Conservation (phyloP, 73 alveolate species). For the Stentor coeruleus region DNA sequence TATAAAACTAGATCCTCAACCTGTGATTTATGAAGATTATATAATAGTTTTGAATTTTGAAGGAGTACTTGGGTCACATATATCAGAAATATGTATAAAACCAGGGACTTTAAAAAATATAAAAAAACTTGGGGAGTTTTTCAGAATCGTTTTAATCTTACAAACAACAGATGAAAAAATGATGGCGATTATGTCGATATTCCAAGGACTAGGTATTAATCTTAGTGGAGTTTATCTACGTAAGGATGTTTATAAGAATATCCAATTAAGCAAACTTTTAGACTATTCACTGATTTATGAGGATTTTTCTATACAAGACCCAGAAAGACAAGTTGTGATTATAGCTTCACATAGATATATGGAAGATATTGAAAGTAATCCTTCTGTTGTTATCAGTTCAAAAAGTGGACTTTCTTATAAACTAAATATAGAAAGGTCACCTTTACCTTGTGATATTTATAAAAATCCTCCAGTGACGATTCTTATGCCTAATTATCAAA, state of each 20-base stretch:
- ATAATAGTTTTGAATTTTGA: background rate
- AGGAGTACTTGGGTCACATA: background rate
- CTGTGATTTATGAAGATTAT: background rate
- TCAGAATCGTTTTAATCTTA: background rate
- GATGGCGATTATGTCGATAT: background rate
- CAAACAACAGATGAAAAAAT: too few species aligned
- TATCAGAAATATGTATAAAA: background rate
- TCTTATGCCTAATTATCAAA: background rate
- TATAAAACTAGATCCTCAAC: background rate
- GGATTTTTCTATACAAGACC: background rate
- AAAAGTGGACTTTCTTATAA: background rate
- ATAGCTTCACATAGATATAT: background rate
- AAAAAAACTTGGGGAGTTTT: background rate
- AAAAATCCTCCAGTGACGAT: background rate
- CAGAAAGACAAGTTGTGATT: background rate
- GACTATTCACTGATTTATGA: background rate
- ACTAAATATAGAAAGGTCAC: background rate
- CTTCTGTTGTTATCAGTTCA: background rate
- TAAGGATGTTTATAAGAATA: too few species aligned
- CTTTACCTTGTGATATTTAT: background rate
- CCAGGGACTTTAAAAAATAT: background rate
- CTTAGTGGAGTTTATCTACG: background rate
- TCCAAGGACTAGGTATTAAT: background rate
- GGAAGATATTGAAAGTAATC: background rate
- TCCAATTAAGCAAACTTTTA: background rate